Percentiles rank a stretch among this genome's conserved stretches.
Evolutionary conservation across 2,329 filamentous ascomycete genomes (phyloP).

Genomic region (Ceratocystiopsis brevicomis): DNA sequence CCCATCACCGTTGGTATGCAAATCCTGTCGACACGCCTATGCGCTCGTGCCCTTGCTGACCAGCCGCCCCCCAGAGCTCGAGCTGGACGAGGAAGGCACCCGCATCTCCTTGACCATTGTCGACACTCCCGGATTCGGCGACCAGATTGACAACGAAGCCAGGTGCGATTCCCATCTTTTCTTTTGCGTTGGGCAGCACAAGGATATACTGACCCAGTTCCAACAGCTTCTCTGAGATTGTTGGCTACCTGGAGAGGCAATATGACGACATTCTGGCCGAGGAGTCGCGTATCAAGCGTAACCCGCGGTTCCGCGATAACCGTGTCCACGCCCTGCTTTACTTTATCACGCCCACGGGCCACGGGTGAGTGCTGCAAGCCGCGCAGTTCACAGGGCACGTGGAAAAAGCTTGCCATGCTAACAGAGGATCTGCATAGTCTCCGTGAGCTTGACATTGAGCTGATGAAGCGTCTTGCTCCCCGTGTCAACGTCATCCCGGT

Average conservation of each 20-base stretch:
- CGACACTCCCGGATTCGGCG: constrained; percentile 93
- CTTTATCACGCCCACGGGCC: constrained; percentile 96
- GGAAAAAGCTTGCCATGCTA: not conserved
- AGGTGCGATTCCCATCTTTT: constrained; percentile 37
- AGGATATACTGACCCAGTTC: constrained; percentile 6
- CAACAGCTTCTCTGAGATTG: constrained; percentile 82
- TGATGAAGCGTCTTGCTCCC: constrained; percentile 97
- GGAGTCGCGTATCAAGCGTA: constrained; percentile 99
- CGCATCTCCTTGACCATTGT: constrained; percentile 97
- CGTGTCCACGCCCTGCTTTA: constrained; percentile 95
- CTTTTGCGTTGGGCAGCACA: no score
- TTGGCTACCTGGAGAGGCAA: constrained; percentile 95
- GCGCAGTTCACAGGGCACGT: no score
- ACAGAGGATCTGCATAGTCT: constrained; percentile 36
- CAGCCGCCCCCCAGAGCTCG: constrained; percentile 43
- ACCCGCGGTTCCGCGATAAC: constrained; percentile 97
- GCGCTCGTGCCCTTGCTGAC: constrained; percentile 13
- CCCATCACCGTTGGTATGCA: constrained; percentile 75
- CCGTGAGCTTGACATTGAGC: constrained; percentile 94
- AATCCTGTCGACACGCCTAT: not conserved
- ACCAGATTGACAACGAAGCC: constrained; percentile 98
- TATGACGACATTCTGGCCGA: constrained; percentile 98
- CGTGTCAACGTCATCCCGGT: constrained; percentile 98
- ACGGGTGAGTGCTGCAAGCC: constrained; percentile 42
- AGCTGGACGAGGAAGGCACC: constrained; percentile 94